Evolutionary conservation across 352 stramenopile genomes (phyloP).

Genomic region (Globisporangium mamillatum): DNA sequence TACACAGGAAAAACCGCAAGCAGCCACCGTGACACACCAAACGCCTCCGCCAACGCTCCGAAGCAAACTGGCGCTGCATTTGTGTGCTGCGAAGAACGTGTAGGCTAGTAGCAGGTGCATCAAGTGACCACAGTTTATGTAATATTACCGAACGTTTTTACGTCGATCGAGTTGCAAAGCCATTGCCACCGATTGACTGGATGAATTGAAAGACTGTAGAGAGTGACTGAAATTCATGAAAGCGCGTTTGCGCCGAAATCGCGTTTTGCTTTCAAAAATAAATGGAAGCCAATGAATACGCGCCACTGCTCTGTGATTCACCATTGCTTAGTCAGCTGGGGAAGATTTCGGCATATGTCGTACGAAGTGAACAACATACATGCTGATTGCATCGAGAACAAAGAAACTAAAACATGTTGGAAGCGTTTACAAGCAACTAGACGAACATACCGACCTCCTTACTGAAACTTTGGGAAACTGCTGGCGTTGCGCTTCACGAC

Average conservation of each 20-base stretch:
- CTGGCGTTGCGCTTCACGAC: conserved; percentile 18
- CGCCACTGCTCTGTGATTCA: background rate
- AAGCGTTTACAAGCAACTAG: background rate
- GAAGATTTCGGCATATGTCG: too few species aligned
- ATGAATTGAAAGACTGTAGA: background rate
- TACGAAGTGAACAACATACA: background rate
- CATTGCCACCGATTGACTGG: background rate
- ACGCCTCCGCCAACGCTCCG: conserved; percentile 30
- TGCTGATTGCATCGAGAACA: background rate
- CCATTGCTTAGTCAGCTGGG: background rate
- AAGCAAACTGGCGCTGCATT: conserved; percentile 41
- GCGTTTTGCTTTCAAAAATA: background rate
- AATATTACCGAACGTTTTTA: background rate
- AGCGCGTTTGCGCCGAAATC: background rate
- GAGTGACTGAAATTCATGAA: background rate
- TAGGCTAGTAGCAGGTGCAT: conserved; percentile 11
- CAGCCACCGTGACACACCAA: conserved; percentile 23
- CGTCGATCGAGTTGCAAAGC: background rate
- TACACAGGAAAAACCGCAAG: background rate
- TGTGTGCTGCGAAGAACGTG: conserved; percentile 36
- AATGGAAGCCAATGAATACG: background rate
- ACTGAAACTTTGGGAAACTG: conserved; percentile 5
- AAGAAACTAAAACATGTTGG: background rate
- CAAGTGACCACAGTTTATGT: background rate
- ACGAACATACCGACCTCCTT: background rate